These are phyloP conservation scores for Paramecium octaurelia DNA, from an alignment of 73 alveolate genomes.

Conservation along the genomic window DNA sequence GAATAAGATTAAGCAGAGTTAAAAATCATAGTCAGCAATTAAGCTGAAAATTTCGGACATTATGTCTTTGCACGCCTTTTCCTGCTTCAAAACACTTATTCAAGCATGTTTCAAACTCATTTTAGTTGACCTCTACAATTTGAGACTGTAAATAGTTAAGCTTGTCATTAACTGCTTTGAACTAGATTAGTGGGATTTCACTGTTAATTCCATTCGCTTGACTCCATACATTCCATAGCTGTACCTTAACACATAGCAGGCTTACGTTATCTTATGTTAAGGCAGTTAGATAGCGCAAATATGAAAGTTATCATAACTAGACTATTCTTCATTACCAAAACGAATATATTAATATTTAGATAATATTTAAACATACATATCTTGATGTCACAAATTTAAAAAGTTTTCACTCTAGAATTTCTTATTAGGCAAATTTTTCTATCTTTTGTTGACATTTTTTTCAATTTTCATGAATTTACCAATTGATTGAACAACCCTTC, in stretches of 20 bases:
- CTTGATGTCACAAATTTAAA: too few species aligned
- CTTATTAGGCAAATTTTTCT: too few species aligned
- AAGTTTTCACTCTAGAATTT: not conserved
- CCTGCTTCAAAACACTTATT: constrained; percentile 6
- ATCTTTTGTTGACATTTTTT: too few species aligned
- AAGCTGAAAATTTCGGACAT: not conserved
- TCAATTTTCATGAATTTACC: too few species aligned
- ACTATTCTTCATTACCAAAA: not conserved
- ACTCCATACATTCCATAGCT: not conserved
- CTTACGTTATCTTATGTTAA: not conserved
- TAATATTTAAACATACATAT: not conserved
- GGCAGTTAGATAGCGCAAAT: not conserved
- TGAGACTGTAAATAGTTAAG: not conserved
- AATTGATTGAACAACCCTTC: too few species aligned
- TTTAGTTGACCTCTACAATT: not conserved
- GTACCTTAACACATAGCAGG: not conserved
- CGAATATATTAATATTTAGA: not conserved
- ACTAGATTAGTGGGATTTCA: not conserved
- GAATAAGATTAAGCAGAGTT: not conserved
- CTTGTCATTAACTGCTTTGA: not conserved
- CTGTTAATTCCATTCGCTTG: not conserved
- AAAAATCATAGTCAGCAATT: not conserved
- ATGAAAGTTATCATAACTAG: not conserved
- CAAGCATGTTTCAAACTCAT: not conserved
- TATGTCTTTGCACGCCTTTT: not conserved